These are phyloP conservation scores for Populus ilicifolia DNA, from an alignment of 345 rosid species.

Conservation along the genomic window DNA sequence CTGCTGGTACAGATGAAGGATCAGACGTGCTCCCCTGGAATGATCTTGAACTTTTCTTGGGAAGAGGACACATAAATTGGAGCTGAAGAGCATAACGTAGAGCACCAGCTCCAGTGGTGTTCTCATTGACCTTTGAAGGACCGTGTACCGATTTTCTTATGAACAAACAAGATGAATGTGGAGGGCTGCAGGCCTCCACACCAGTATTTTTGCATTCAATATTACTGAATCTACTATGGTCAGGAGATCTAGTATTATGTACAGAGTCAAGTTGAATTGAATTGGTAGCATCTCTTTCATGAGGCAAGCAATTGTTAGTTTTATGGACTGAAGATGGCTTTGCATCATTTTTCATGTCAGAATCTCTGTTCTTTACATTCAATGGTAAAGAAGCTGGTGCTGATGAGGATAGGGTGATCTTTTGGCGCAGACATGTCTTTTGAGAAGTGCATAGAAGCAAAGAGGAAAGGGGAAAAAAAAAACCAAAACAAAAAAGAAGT, in stretches of 20 bases:
- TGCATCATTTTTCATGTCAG: conserved; percentile 7
- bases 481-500: background rate
- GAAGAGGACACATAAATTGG: conserved; percentile 17
- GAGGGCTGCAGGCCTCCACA: conserved; percentile 8
- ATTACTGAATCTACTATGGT: background rate
- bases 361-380: background rate
- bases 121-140: conserved; percentile 17
- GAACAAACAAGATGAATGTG: background rate
- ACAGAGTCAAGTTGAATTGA: background rate
- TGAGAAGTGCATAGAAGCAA: background rate
- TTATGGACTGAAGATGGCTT: conserved; percentile 10
- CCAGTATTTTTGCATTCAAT: background rate
- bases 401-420: conserved; percentile 66
- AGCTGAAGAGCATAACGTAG: conserved; percentile 29
- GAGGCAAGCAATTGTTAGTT: conserved; percentile 11
- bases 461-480: background rate
- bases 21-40: conserved; percentile 23
- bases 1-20: conserved; percentile 13
- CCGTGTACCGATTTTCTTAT: conserved; percentile 5
- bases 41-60: conserved; percentile 16
- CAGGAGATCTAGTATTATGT: background rate
- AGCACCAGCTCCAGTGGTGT: conserved; percentile 14
- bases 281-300: background rate
- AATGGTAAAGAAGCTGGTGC: conserved; percentile 1
- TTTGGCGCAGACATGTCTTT: conserved; percentile 92